A percentile compares a stretch with the other conserved stretches of the same genome.
phyloP scores from a whole-genome alignment of 2,329 filamentous ascomycete species.

The Teratosphaeria destructans region DNA sequence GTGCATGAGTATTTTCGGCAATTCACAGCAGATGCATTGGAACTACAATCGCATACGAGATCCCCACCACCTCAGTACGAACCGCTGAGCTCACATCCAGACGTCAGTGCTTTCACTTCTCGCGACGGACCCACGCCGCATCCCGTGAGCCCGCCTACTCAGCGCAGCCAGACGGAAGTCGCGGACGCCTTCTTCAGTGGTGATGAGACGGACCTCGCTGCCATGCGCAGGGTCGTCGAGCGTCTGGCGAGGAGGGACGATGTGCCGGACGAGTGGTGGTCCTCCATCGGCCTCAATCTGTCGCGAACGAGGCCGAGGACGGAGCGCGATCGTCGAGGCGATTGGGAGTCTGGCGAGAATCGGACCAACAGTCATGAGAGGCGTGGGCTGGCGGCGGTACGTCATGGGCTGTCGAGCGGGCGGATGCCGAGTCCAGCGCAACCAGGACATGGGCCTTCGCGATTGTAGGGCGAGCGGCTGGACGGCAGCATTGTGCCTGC shows the following conservation, averaged over 20 bases:
- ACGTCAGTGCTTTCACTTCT: conserved; percentile 13
- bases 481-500: background rate
- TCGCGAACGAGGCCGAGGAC: conserved; percentile 14
- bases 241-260: conserved; percentile 60
- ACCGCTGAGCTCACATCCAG: conserved; percentile 9
- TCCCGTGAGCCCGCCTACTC: conserved; percentile 17
- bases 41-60: conserved; percentile 1
- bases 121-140: conserved; percentile 16
- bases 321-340: background rate
- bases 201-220: conserved; percentile 38
- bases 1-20: conserved; percentile 16
- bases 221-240: conserved; percentile 64
- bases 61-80: conserved; percentile 20
- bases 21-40: conserved; percentile 9
- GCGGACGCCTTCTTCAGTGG: conserved; percentile 15
- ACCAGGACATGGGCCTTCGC: background rate
- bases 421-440: background rate
- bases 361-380: background rate
- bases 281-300: conserved; percentile 31
- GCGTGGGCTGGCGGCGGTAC: background rate
- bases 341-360: background rate
- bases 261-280: conserved; percentile 76
- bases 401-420: background rate
- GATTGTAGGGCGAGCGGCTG: background rate
- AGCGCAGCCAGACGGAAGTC: conserved; percentile 12